Base-by-base conservation (phyloP, 1,284 basidiomycete genomes). In the Kwoniella shivajii region DNA sequence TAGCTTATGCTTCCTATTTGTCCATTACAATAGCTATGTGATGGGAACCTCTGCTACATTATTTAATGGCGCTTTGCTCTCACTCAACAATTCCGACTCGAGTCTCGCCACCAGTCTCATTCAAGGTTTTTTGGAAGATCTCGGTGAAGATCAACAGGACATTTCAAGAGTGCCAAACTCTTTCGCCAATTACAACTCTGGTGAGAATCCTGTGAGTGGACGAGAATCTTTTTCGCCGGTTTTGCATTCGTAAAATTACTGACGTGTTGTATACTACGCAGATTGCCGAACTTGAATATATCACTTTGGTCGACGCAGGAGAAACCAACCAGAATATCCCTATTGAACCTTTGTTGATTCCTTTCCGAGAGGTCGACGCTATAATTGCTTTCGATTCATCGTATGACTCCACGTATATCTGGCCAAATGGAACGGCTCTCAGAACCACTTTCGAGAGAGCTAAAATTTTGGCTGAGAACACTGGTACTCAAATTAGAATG, bases 321-420 rank as follows among this genome's bases (percentile, higher is more conserved):
- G 75, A 78, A 63, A 75, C 78, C 31, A 77, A 78, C 62, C 75
- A 80, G 51, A 82, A 82, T 64, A 68, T 83, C 33, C 82, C 82
- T 0, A 63, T 83, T 36, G 80, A 81, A 59, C 82, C 83, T 1
- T 74, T 84, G 1, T 67, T 84, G 24, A 71, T 81, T 59, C 78
- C 80, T 16, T 71, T 72, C 9, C 76, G 83, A 30, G 64, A 68
- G 3, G 70, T 83, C 50, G 83, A 84, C 62, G 68, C 79, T 33
- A 78, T 84, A 62, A 57, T 84, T 50, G 82, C 81, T 0, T 75
- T 82, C 26, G 83, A 84, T 66, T 75, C 74, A n/a, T 79, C 78
- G 0, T 81, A 79, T 36, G 83, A 84, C 63, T 80, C 81, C 1
- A 68, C 57, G 27, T 75, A 76, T 54, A 72, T 57, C 27, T 84